These are phyloP conservation scores for Forsythia suspensa DNA, from an alignment of 257 asterid species.

Conservation along the genomic window DNA sequence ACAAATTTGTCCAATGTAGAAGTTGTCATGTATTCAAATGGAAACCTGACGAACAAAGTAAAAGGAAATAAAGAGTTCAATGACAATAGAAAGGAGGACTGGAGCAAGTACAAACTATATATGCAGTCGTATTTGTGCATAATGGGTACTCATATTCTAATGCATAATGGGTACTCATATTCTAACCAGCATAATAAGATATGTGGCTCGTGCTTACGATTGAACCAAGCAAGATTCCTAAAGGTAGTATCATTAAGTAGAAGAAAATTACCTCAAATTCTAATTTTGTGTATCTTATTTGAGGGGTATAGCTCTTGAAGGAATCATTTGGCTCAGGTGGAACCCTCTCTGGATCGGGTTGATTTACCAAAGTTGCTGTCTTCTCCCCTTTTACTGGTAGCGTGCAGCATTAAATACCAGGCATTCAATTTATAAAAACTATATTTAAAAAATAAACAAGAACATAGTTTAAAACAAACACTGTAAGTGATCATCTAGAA, in stretches of 20 bases:
- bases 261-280: conserved; percentile 65
- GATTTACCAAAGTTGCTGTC: conserved; percentile 26
- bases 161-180: background rate
- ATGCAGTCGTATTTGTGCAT: background rate
- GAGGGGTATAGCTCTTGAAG: conserved; percentile 67
- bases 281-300: conserved; percentile 75
- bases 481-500: conserved; percentile 9
- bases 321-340: conserved; percentile 40
- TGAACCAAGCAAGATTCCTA: background rate
- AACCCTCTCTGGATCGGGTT: conserved; percentile 36
- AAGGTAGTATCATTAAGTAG: conserved; percentile 7
- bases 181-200: conserved; percentile 6
- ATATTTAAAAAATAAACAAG: conserved; percentile 9
- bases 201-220: background rate
- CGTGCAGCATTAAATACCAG: conserved; percentile 22
- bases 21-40: background rate
- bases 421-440: conserved; percentile 11
- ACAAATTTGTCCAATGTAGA: background rate
- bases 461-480: conserved; percentile 6
- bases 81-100: conserved; percentile 5
- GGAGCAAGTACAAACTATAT: background rate
- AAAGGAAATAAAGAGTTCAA: background rate
- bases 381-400: conserved; percentile 43
- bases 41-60: background rate
- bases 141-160: background rate